Evolutionary conservation across 2,329 filamentous ascomycete genomes (phyloP), one percentile per base, ranked within the genome.

Genomic region (Didymella sp.): DNA sequence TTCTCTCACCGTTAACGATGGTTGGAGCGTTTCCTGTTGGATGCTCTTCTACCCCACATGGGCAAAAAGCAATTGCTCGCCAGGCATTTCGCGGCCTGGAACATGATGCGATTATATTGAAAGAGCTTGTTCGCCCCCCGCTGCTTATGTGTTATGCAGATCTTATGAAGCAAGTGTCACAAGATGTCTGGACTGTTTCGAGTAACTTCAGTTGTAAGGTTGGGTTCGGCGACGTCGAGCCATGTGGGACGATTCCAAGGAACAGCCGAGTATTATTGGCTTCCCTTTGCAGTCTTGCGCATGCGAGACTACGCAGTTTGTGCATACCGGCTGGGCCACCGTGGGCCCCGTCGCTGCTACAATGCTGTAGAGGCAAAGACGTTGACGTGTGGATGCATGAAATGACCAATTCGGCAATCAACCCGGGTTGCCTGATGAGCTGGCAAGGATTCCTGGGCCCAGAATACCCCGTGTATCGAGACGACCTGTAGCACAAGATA

Each of bases 31-130:
- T 21, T 11, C 37, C 24, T 17, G 24, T 49, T 51, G 13, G n/a
- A 28, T 13, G 7, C 13, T 6, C 27, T 21, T 25, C 7, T 46
- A 41, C 28, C 21, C 47, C 53, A 42, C 41, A 6, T 17, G 17
- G 24, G 22, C 11, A 45, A 56, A 55, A 56, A 56, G 53, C 41
- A 56, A 47, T 30, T 42, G 28, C 22, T 35, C 27, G n/a, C 8
- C 17, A 19, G 17, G 21, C n/a, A n/a, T 19, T 56, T 5, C 38
- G 31, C 21, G 15, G 12, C n/a, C 28, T 41, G 31, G 27, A 41
- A 53, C 50, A 31, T 31, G 15, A 28, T 22, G 35, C 11, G 27
- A 5, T 17, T 22, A 33, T 19, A 13, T 38, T 27, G 27, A 24
- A 17, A 21, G 15, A 41, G 28, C 13, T 12, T 25, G 22, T 17